Evolutionary conservation across 148 eudicot genomes (phyloP), one percentile per base, ranked within the genome.

Genomic region (Salicornia ramosissima): DNA sequence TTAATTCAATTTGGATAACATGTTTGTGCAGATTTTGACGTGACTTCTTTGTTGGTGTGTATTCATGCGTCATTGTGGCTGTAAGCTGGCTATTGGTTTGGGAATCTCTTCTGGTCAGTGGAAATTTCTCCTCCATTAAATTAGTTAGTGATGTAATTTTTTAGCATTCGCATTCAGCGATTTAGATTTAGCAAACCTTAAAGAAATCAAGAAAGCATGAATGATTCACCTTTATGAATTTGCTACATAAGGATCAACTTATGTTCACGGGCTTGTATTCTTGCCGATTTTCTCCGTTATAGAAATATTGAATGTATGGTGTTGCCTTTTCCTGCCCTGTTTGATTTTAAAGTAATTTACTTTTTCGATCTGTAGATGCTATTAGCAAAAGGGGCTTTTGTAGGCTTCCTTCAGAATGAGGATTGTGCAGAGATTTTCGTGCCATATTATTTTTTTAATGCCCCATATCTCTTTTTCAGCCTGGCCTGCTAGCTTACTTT

Each of bases 211-310:
- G 42, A 16, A 30, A 33, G 9, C 26, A 60, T 19, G 15, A 1
- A 52, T 33, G 46, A 51, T 47, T 49, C 34, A 54, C 51, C 64
- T 40, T 43, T 71, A 30, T 46, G 31, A 71, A 6, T 19, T 45
- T 22, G 11, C 31, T 19, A 57, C 19, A n/a, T n/a, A n/a, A n/a
- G n/a, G n/a, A n/a, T n/a, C n/a, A 5, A 11, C 1, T 26, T 2
- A 7, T 29, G 22, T 22, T n/a, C 4, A 11, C 16, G 13, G 25
- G 19, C 10, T 26, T 43, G 18, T 42, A 56, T n/a, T 69, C 53
- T 68, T 22, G 58, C 18, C 52, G 62, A 34, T 25, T 16, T 14
- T 54, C 22, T 28, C 18, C n/a, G n/a, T 21, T 12, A 1, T 28
- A 28, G 24, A 39, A 3, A 10, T 62, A 28, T 1, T 36, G 47